phyloP scores from a whole-genome alignment of 495 filamentous ascomycete genomes.

The Podospora pseudoanserina region DNA sequence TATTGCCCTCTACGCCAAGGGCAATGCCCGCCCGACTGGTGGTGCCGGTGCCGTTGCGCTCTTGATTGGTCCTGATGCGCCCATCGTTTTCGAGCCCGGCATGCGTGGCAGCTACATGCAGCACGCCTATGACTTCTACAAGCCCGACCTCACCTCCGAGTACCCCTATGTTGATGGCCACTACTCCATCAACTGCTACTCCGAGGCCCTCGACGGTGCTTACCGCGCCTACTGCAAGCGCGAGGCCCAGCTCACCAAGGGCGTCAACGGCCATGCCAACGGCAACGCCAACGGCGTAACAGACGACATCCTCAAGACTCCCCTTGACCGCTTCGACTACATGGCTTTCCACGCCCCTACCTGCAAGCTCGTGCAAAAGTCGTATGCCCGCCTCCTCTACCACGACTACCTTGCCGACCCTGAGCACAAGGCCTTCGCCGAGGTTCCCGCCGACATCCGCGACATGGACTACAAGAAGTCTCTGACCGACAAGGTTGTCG shows the following conservation, averaged over 20 bases:
- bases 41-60: constrained; percentile 94
- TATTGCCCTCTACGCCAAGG: constrained; percentile 97
- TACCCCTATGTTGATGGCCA: constrained; percentile 97
- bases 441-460: constrained; percentile 80
- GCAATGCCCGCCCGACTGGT: constrained; percentile 89
- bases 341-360: constrained; percentile 93
- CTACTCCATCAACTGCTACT: constrained; percentile 93
- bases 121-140: constrained; percentile 99
- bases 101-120: constrained; percentile 88
- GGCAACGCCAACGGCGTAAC: constrained; percentile 40
- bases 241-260: constrained; percentile 64
- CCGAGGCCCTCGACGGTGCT: constrained; percentile 88
- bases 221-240: constrained; percentile 93
- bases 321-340: constrained; percentile 92
- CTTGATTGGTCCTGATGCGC: constrained; percentile 89
- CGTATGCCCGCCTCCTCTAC: constrained; percentile 91
- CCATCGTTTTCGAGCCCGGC: constrained; percentile 86
- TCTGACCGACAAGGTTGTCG: constrained; percentile 84
- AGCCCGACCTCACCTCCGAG: constrained; percentile 95
- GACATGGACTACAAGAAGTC: constrained; percentile 83
- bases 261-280: constrained; percentile 43
- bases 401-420: constrained; percentile 89
- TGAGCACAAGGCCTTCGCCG: constrained; percentile 70
- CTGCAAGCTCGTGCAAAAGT: constrained; percentile 96
- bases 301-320: constrained; percentile 56